phyloP scores from a whole-genome alignment of 202 grass and related monocot genomes.

The Hordeum pubiflorum region DNA sequence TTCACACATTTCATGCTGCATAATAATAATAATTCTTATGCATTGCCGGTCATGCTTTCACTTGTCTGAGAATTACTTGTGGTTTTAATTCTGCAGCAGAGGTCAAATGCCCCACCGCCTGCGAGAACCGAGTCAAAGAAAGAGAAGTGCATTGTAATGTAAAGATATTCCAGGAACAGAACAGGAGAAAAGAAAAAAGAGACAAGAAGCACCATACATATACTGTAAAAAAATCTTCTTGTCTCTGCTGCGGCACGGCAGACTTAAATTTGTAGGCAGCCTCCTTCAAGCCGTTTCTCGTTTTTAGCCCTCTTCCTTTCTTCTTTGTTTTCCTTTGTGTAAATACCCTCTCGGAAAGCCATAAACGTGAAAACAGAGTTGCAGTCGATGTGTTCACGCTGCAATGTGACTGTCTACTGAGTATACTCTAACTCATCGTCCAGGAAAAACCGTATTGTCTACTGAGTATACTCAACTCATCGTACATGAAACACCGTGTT shows the following conservation, averaged over 20 bases:
- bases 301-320: constrained; percentile 2
- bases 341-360: constrained; percentile 27
- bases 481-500: too few species aligned
- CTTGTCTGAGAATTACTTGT: not conserved
- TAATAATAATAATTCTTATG: not conserved
- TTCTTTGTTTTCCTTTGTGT: constrained; percentile 17
- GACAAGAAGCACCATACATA: constrained; percentile 23
- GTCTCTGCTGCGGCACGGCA: constrained; percentile 1
- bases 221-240: constrained; percentile 54
- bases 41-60: not conserved
- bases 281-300: not conserved
- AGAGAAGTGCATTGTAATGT: constrained; percentile 87
- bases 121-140: constrained; percentile 57
- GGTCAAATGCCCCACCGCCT: constrained; percentile 29
- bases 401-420: not conserved
- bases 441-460: not conserved
- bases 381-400: constrained; percentile 20
- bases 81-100: constrained; percentile 10
- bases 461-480: too few species aligned
- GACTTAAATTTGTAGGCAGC: not conserved
- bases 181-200: not conserved
- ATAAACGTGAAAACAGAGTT: constrained; percentile 22
- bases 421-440: not conserved
- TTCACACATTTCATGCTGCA: not conserved
- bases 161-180: constrained; percentile 36